Evolutionary conservation across 306 rosid species (phyloP).

Genomic region (Medicago ruthenica): DNA sequence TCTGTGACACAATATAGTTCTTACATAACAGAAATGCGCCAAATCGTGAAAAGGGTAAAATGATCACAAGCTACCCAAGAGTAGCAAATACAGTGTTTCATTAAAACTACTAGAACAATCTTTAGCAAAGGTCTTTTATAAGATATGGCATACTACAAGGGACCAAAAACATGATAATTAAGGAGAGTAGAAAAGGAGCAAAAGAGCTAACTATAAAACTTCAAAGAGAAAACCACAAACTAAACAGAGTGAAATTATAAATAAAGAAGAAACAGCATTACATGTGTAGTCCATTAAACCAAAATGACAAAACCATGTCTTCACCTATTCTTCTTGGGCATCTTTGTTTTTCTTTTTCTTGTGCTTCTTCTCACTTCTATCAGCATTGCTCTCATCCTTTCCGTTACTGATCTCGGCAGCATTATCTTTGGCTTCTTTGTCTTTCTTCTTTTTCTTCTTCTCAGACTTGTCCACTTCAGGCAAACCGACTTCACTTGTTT

Average conservation of each 20-base stretch:
- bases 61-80: background rate
- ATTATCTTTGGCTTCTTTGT: slow-evolving; percentile 15
- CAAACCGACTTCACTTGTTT: background rate
- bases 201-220: background rate
- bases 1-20: background rate
- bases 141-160: background rate
- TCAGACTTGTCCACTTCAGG: background rate
- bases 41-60: background rate
- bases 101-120: background rate
- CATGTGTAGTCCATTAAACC: background rate
- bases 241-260: background rate
- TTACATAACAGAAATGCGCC: no score
- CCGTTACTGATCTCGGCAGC: background rate
- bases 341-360: slow-evolving; percentile 30
- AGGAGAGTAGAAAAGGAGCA: background rate
- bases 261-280: background rate
- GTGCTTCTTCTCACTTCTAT: slow-evolving; percentile 19
- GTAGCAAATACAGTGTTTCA: no score
- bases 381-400: background rate
- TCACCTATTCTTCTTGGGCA: background rate
- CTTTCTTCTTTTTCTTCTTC: slow-evolving; percentile 11
- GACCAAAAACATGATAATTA: background rate
- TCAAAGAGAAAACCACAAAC: background rate
- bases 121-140: background rate
- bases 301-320: background rate